A percentile compares a stretch with the other conserved stretches of the same genome.
phyloP scores from a whole-genome alignment of 2,329 filamentous ascomycete genomes.

The Byssoonygena ceratinophila region DNA sequence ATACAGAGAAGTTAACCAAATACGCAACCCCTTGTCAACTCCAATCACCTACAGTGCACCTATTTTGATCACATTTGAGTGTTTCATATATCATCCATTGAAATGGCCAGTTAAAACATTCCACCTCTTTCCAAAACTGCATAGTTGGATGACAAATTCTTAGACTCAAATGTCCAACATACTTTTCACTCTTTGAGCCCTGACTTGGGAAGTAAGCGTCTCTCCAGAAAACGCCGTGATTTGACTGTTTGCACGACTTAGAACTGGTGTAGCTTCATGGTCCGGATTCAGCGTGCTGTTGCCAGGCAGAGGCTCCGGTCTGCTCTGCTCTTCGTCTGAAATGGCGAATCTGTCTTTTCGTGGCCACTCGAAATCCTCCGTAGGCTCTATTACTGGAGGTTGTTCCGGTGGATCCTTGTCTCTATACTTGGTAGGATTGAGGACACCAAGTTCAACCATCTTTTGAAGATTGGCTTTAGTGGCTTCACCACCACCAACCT shows the following conservation, averaged over 20 bases:
- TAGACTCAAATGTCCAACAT: constrained; percentile 13
- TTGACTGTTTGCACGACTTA: constrained; percentile 10
- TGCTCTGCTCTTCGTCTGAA: background rate
- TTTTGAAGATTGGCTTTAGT: constrained; percentile 23
- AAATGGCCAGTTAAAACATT: background rate
- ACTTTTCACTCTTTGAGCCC: constrained; percentile 13
- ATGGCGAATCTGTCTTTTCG: constrained; percentile 2
- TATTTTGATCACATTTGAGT: too few species aligned
- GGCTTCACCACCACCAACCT: constrained; percentile 28
- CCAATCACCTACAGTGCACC: too few species aligned
- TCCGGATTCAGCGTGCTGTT: background rate
- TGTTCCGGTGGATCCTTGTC: constrained; percentile 8
- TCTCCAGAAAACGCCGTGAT: constrained; percentile 14
- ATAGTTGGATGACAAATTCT: too few species aligned
- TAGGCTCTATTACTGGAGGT: background rate
- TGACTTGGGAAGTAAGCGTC: constrained; percentile 13
- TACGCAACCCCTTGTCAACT: too few species aligned
- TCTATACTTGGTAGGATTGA: constrained; percentile 18
- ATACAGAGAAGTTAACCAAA: too few species aligned
- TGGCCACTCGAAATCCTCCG: constrained; percentile 3
- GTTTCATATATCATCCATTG: too few species aligned
- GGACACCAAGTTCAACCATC: constrained; percentile 32
- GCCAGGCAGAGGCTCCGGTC: background rate
- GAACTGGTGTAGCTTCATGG: background rate
- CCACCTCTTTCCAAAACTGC: too few species aligned